Base-by-base conservation (phyloP, 1,284 basidiomycete species). In the Rhodofomes roseus region DNA sequence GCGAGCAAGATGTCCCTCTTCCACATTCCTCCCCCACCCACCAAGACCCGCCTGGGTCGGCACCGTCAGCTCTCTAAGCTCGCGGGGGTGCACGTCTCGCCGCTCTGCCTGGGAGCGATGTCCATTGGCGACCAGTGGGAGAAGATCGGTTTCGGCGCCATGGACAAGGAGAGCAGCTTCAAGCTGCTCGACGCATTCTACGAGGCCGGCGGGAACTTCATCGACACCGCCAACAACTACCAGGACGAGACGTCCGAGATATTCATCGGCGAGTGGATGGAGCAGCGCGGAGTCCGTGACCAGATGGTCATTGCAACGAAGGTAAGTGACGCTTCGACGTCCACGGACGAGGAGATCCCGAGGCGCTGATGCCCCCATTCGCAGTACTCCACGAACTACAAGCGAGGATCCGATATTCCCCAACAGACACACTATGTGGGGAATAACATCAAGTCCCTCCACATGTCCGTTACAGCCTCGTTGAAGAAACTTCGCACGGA, bases 81-180 rank as follows among this genome's bases (percentile, higher is more conserved):
- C 12, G 64, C 6, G 8, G 59, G 61, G 16, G 37, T 78, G 50
- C 68, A 73, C 59, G 80, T 81, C 37, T 80, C 78, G 1, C 81
- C 81, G 0, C 68, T 82, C 14, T 73, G 71, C 56, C 71, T 82
- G n/a, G 84, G 84, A 12, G 83, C 72, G 1, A 79, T 81, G 80
- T 81, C 73, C 68, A 76, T 85, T 55, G 83, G 72, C 60, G 74
- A 82, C 61, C 73, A 78, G 55, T 82, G 82, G 82, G 68, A 52
- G 0, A 29, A 55, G 31, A 69, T 67, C 18, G 71, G 71, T 2
- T 67, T 77, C 66, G 80, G 79, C 12, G 62, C 67, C 11, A 83
- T 83, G 71, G 58, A 68, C 62, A 72, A 74, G 64, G 68, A 71
- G 59, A 20, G 57, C 16, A 70, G 69, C 39, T 73, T 75, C 67